Evolutionary conservation across 495 filamentous ascomycete species (phyloP), one percentile per base, ranked within the genome.

Genomic region (Neurospora africana): DNA sequence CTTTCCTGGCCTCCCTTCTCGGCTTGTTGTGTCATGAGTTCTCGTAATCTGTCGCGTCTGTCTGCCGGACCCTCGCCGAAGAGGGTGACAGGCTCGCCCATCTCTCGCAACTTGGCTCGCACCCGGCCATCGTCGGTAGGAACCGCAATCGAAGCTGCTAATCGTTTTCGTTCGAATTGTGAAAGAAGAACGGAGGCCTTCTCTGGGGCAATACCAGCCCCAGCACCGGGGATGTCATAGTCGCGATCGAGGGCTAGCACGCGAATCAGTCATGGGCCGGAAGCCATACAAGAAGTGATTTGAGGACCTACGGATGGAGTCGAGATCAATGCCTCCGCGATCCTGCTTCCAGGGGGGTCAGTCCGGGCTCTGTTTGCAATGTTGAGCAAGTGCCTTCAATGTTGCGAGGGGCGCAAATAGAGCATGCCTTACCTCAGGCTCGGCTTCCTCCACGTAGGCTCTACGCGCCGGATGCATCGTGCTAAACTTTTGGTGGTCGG

Each of bases 81-180:
- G 0, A 98, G 86, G 6, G 96, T 99, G 71, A 98, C 91, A 3
- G 95, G 96, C 78, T 99, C 90, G 13, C 91, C 92, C 41, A 97
- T 84, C 75, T 94, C 90, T 75, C 96, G 90, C 69, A 98, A 83
- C 41, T 89, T 89, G 33, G 87, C 83, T 44, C 93, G 91, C 41
- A 99, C 94, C 74, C 91, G 89, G 36, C 86, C 91, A 84, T 99
- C 96, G 76, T 97, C 94, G 69, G 95, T 99, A 5, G 95, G 95
- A 4, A 99, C 96, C n/a, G 90, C 90, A 76, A 98, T 93, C 15
- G 91, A 90, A 11, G 94, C 94, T 7, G 93, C 94, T 78, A 91
- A 86, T 74, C 93, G 88, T 81, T 95, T 96, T 19, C 95, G 91
- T 72, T 92, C 89, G 79, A 99, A 95, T 78, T 99, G 95, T 33